Evolutionary conservation across 352 stramenopile species (phyloP), one percentile per base, ranked within the genome.

Genomic region (Phytophthora citricola): DNA sequence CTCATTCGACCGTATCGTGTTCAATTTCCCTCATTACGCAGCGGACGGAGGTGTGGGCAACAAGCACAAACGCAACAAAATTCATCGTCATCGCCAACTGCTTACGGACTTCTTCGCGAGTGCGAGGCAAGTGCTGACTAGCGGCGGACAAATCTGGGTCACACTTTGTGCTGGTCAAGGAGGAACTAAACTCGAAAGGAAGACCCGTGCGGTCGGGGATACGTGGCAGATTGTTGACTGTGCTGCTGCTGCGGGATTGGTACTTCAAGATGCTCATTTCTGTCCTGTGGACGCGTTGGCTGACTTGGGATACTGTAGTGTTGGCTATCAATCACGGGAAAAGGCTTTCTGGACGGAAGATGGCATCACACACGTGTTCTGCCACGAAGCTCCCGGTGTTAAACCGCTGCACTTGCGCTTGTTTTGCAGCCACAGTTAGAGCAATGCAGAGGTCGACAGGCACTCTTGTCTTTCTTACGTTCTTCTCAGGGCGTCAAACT

Each of bases 21-120:
- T 96, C 73, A 96, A 96, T 60, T 96, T 94, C 61, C 88, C 88
- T 34, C 87, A 96, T 52, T 93, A 83, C 49, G 86, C 83, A 24
- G 84, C 89, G n/a, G 81, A 83, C 44, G 85, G 83, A 47, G 88
- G 77, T 47, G 58, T 61, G 38, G 68, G 68, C 41, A 72, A 76
- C 68, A 83, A 83, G 60, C 64, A 71, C 52, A 84, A 83, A 63
- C 78, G 82, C 55, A 94, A 92, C 81, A 94, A 94, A 64, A 93
- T 94, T 57, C 78, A 93, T 63, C 78, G 80, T 11, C 87, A 96
- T 59, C 83, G 88, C 7, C 76, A 94, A 73, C 63, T 96, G 17
- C 70, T 96, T 24, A 27, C 66, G 44, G 78, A 92, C 31, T 96
- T 96, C 64, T 94, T 96, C 36, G 57, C 71, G 5, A 94, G 88